A percentile compares a stretch with the other conserved stretches of the same genome.
These are phyloP conservation scores for Cladosporium oxysporum DNA, from an alignment of 2,329 filamentous ascomycete species.

Conservation along the genomic window DNA sequence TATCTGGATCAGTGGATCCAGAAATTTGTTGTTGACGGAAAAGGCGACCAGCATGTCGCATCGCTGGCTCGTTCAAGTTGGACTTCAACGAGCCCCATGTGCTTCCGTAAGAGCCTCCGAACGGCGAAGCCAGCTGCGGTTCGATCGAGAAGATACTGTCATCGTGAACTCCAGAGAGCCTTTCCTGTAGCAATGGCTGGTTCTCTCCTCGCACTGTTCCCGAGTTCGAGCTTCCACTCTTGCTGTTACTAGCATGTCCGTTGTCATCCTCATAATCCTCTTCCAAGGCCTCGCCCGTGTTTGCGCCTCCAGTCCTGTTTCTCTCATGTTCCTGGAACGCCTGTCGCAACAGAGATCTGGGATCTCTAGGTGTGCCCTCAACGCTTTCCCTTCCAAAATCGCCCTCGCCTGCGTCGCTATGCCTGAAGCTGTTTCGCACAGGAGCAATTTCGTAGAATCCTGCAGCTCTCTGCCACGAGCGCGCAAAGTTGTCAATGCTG, in stretches of 20 bases:
- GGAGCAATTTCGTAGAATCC: constrained; percentile 86
- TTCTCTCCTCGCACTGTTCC: constrained; percentile 16
- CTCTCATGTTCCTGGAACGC: constrained; percentile 40
- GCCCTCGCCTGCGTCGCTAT: constrained; percentile 41
- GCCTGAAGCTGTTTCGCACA: constrained; percentile 71
- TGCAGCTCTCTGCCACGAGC: constrained; percentile 88
- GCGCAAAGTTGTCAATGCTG: constrained; percentile 89
- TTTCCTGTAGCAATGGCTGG: constrained; percentile 30
- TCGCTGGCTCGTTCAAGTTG: constrained; percentile 57
- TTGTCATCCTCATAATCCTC: constrained; percentile 34
- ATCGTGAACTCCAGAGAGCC: constrained; percentile 35
- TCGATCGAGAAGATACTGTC: constrained; percentile 53
- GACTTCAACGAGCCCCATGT: constrained; percentile 62
- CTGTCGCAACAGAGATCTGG: constrained; percentile 45
- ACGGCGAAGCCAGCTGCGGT: constrained; percentile 62
- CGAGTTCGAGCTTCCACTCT: not conserved
- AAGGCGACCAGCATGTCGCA: constrained; percentile 56
- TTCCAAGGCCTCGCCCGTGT: constrained; percentile 24
- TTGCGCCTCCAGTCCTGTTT: constrained; percentile 25
- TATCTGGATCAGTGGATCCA: constrained; percentile 44
- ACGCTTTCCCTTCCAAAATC: constrained; percentile 46
- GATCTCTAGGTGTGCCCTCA: constrained; percentile 40
- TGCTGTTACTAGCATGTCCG: constrained; percentile 5
- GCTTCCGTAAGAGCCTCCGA: constrained; percentile 71
- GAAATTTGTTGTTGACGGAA: constrained; percentile 51